Evolutionary conservation across 306 rosid species (phyloP), one percentile per base, ranked within the genome.

Genomic region (Morella rubra): DNA sequence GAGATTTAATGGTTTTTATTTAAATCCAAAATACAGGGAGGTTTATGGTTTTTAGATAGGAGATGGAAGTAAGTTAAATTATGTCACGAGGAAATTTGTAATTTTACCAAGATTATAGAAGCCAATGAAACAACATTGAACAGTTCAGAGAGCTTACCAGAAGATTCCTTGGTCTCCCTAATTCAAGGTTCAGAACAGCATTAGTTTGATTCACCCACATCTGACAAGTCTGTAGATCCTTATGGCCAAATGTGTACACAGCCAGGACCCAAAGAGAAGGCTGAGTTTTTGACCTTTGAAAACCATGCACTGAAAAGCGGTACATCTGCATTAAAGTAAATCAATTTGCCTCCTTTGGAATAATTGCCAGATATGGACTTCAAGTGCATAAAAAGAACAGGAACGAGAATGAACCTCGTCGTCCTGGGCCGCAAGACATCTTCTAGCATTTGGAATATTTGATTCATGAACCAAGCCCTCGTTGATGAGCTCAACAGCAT

Each of bases 101-200:
- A 58, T 8, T 58, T 56, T 37, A 32, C 64, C 64, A n/a, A 58
- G 15, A 22, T 58, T 77, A 13, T 60, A 45, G 79, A 62, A 76
- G 58, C n/a, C 69, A 52, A 32, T 77, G 52, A 65, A 55, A 42
- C 8, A 72, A 54, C n/a, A 50, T 42, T 73, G 71, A 81, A 84
- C 60, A 71, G 76, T 55, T 73, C 70, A 62, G 50, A 69, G 72
- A 82, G 86, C 91, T 71, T 88, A 94, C 98, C 90, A 94, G 74
- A 85, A 94, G 95, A 88, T 79, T 90, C 80, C 84, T 86, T 55
- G 98, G 97, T 81, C 96, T 90, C 81, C 85, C 92, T 77, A 82
- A 78, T 81, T 89, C 83, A 13, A 74, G 81, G 56, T 76, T 75
- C 69, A 92, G 81, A 80, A 83, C 85, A 71, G 81, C 74, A 59